These are phyloP conservation scores for Aspergillus hancockii DNA, from an alignment of 495 filamentous ascomycete genomes.

Conservation along the genomic window DNA sequence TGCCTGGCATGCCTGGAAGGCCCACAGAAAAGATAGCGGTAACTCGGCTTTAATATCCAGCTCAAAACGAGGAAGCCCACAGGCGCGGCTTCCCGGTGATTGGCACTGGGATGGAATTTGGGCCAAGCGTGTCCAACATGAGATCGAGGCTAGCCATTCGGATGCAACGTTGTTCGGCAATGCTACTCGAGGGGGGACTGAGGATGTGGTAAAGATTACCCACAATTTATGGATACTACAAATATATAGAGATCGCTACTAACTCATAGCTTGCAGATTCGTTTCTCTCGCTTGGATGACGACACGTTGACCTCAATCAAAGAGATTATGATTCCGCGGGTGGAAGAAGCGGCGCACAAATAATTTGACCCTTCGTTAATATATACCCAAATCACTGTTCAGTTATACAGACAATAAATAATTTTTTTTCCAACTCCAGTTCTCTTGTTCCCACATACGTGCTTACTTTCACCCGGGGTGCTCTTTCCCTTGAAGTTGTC, in stretches of 20 bases:
- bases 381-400: conserved; percentile 1
- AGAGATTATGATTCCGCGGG: conserved; percentile 57
- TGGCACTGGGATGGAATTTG: conserved; percentile 98
- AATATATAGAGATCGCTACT: neutral
- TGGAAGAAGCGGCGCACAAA: conserved; percentile 37
- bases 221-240: neutral
- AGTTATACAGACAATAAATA: neutral
- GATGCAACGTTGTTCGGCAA: conserved; percentile 76
- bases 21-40: conserved; percentile 51
- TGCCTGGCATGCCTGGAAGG: conserved; percentile 87
- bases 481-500: neutral
- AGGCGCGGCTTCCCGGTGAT: conserved; percentile 65
- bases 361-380: conserved; percentile 7
- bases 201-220: conserved; percentile 61
- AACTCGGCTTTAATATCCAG: conserved; percentile 10
- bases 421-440: neutral
- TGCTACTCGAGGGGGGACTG: conserved; percentile 51
- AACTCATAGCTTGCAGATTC: conserved; percentile 52
- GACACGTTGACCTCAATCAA: conserved; percentile 59
- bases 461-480: neutral
- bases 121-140: conserved; percentile 78
- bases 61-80: conserved; percentile 36
- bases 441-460: neutral
- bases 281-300: conserved; percentile 66
- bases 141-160: conserved; percentile 71